Evolutionary conservation across 306 rosid species (phyloP), one percentile per base, ranked within the genome.

Genomic region (Lathyrus oleraceus): DNA sequence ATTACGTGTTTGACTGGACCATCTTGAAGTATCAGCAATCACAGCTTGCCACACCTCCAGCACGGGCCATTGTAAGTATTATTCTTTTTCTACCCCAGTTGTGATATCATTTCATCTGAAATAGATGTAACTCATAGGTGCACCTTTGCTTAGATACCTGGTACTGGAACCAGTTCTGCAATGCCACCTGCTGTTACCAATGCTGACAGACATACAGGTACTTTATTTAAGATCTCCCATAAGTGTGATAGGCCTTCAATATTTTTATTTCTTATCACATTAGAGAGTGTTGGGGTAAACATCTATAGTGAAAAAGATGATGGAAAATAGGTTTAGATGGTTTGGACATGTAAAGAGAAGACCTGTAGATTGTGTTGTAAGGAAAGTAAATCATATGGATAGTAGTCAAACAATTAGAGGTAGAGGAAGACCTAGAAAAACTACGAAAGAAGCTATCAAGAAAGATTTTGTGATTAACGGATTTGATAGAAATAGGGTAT

Each of bases 1-100:
- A 92, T 83, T 89, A 89, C 70, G 98, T 89, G 70, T 92, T 92
- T 86, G 98, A 92, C 75, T 92, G 98, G 96, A 92, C 98, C 70
- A 92, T 92, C 62, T 87, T 92, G 75, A 92, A 92, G 89, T 89
- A 89, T 81, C 98, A 90, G 83, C 98, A 90, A 67, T 92, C 96
- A 23, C 97, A 92, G 82, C 77, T 92, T 43, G 85, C 92, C 40
- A 83, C 93, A 67, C 97, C 97, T 73, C 91, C 97, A 19, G 63
- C 88, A 30, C 91, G 97, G 8, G 79, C 87, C 70, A 73, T 78
- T 61, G 98, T 92, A 77, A 82, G 75, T 78, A 14, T 44, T 16
- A 0, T 54, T 16, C 15, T 19, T 19, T 54, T 51, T 5, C 56
- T 28, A 17, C 27, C 28, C 16, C 20, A 10, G 23, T 16, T 14